phyloP scores from a whole-genome alignment of 1,139 yeast genomes.

The Pichia sp. region DNA sequence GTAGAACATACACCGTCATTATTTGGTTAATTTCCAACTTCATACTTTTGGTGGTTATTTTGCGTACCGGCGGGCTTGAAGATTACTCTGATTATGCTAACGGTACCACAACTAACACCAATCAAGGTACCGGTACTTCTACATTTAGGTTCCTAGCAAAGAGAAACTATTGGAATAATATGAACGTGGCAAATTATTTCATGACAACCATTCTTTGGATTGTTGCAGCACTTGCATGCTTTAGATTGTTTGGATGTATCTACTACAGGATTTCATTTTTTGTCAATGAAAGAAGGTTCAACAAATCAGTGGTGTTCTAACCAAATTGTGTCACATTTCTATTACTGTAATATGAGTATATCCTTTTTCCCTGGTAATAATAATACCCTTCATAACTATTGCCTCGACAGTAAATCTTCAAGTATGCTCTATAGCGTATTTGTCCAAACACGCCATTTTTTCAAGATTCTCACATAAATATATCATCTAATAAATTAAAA shows the following conservation, averaged over 20 bases:
- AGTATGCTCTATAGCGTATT: too few species aligned
- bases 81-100: conserved; percentile 31
- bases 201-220: conserved; percentile 74
- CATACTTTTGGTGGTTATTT: conserved; percentile 66
- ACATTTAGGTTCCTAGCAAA: conserved; percentile 38
- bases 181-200: conserved; percentile 33
- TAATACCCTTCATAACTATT: too few species aligned
- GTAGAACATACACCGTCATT: conserved; percentile 86
- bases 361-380: too few species aligned
- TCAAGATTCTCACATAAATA: too few species aligned
- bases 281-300: conserved; percentile 11
- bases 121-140: conserved; percentile 49
- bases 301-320: too few species aligned
- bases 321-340: too few species aligned
- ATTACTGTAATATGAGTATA: too few species aligned
- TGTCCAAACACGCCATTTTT: too few species aligned
- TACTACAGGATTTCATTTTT: conserved; percentile 29
- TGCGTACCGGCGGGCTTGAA: conserved; percentile 33
- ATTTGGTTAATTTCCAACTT: conserved; percentile 80
- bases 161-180: conserved; percentile 34
- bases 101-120: conserved; percentile 23
- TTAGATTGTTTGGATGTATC: conserved; percentile 56
- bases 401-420: too few species aligned
- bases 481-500: too few species aligned
- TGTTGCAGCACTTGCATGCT: conserved; percentile 68